These are phyloP conservation scores for Ilex asprella DNA, from an alignment of 257 asterid species.

Conservation along the genomic window DNA sequence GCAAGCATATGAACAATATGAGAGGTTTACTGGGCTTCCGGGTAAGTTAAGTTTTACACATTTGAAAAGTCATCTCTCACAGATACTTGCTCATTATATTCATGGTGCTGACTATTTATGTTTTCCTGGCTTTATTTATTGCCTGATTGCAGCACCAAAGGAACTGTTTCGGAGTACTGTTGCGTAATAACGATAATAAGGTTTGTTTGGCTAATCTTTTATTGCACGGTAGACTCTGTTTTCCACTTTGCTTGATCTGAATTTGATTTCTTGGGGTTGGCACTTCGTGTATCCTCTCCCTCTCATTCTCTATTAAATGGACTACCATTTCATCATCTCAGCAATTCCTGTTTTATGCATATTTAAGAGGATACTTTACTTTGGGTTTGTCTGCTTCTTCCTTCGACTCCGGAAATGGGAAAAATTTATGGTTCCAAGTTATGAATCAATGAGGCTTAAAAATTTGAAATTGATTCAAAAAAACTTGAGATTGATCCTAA, in stretches of 20 bases:
- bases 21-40: conserved; percentile 84
- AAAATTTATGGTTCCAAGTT: too few relatives aligned
- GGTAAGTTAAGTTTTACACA: conserved; percentile 29
- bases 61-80: too few relatives aligned
- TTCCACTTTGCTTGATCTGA: conserved; percentile 3
- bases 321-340: too few relatives aligned
- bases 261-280: conserved; percentile 62
- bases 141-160: conserved; percentile 66
- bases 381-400: too few relatives aligned
- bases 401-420: too few relatives aligned
- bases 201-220: neutral
- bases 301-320: too few relatives aligned
- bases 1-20: conserved; percentile 89
- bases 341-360: too few relatives aligned
- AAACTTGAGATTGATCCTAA: too few relatives aligned
- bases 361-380: too few relatives aligned
- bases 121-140: conserved; percentile 10
- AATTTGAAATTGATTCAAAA: too few relatives aligned
- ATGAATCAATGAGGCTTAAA: too few relatives aligned
- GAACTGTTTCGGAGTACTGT: conserved; percentile 59
- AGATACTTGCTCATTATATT: neutral
- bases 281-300: conserved; percentile 24
- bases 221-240: too few relatives aligned
- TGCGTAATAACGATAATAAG: conserved; percentile 28
- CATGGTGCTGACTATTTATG: neutral